Evolutionary conservation across 73 alveolate species (phyloP), one percentile per base, ranked within the genome.

Genomic region (Paramecium sexaurelia): DNA sequence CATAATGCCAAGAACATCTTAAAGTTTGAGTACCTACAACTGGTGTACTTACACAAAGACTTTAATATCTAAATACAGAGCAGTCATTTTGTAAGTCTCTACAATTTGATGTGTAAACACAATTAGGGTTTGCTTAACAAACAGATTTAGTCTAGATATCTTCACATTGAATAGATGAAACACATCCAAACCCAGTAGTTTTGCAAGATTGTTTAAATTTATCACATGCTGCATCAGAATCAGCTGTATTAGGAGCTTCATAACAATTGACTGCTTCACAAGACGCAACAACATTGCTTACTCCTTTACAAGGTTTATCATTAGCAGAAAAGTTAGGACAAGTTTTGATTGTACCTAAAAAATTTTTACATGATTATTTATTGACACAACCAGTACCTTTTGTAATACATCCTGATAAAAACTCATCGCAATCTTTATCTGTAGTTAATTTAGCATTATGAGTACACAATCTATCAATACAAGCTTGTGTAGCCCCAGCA

Each of bases 131-230:
- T 3, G 86, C 61, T 27, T 13, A 33, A 36, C 86, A 71, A 33
- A 37, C 20, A 1, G 55, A 20, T 71, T 32, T 19, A 15, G 55
- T 37, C 35, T 71, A 37, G n/a, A 71, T 71, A 40, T 36, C 43
- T 71, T 37, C 86, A 71, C 86, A 71, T 33, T 57, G 10, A n/a
- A 37, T 32, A 35, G 57, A 1, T 17, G 17, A 22, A 20, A 78
- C 71, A 43, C 90, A 78, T 78, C 90, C 90, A 29, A 40, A 78
- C 22, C 90, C 90, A 43, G 43, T 78, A 11, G 90, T 78, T 22
- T 41, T 1, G 17, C 90, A 78, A 20, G 24, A 35, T 41, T 47
- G 17, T 40, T 35, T 71, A 17, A 71, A 71, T 71, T 32, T 35
- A 8, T 32, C 86, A 78, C 90, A 78, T 0, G 22, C 36, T 26